These are phyloP conservation scores for Penicillium occitanis DNA, from an alignment of 2,329 filamentous ascomycete genomes.

Conservation along the genomic window DNA sequence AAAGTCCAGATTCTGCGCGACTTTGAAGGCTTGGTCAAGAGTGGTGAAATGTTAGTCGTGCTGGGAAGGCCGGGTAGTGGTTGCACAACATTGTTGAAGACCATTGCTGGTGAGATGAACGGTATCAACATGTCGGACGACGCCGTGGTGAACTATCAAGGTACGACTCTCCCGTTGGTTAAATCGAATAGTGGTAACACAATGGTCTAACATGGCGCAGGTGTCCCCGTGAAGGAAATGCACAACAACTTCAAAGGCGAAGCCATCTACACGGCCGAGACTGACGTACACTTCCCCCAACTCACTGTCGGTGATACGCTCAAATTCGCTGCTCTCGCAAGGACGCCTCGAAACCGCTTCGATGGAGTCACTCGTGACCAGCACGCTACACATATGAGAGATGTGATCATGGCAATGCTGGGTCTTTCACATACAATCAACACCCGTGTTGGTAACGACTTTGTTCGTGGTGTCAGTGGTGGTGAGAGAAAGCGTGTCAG, in stretches of 20 bases:
- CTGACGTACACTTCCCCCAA: constrained; percentile 79
- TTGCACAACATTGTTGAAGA: constrained; percentile 84
- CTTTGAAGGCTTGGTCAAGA: constrained; percentile 63
- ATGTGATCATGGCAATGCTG: constrained; percentile 48
- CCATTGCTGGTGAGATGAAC: constrained; percentile 75
- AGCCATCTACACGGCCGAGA: constrained; percentile 82
- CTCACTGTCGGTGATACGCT: constrained; percentile 76
- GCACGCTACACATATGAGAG: constrained; percentile 46
- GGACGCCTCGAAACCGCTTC: constrained; percentile 48
- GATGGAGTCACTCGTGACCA: constrained; percentile 45
- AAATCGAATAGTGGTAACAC: background rate
- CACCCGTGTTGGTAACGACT: constrained; percentile 54
- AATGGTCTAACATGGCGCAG: constrained; percentile 1
- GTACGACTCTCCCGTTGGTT: constrained; percentile 17
- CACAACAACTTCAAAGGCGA: constrained; percentile 75
- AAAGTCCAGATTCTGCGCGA: constrained; percentile 62
- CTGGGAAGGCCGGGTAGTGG: constrained; percentile 52
- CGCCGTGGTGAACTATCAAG: constrained; percentile 75
- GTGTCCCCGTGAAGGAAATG: constrained; percentile 58
- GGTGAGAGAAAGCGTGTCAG: constrained; percentile 62
- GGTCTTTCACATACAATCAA: constrained; percentile 53
- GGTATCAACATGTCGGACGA: constrained; percentile 68
- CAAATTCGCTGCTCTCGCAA: constrained; percentile 70
- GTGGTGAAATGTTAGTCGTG: constrained; percentile 59
- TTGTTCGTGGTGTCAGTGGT: constrained; percentile 62